A percentile compares a stretch with the other conserved stretches of the same genome.
Conservation (phyloP, 306 rosid species). For the Acacia melanoxylon region DNA sequence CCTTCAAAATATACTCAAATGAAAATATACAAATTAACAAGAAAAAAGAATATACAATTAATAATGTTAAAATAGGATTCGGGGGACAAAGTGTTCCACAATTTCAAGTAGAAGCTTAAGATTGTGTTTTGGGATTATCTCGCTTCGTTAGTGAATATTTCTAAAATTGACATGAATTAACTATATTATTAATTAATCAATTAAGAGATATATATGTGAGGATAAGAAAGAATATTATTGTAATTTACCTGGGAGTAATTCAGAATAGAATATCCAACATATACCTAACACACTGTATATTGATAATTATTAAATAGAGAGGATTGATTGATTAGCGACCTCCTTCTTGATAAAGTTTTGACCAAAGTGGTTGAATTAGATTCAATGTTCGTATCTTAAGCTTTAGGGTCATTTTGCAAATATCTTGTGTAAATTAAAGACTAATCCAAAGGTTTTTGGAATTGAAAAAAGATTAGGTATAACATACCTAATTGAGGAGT, state of each 20-base stretch:
- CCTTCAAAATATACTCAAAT: neutral
- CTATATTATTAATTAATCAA: neutral
- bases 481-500: too few species aligned
- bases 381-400: neutral
- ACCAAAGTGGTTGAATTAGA: neutral
- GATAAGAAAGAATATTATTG: slow-evolving; percentile 6
- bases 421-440: neutral
- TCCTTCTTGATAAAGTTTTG: neutral
- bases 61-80: neutral
- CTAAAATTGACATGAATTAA: neutral
- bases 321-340: neutral
- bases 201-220: neutral
- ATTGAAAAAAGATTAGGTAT: neutral
- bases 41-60: neutral
- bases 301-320: neutral
- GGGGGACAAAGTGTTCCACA: slow-evolving; percentile 7
- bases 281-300: neutral
- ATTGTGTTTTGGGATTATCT: slow-evolving; percentile 13
- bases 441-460: neutral
- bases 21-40: neutral
- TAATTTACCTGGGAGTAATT: too few species aligned
- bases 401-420: slow-evolving; percentile 20
- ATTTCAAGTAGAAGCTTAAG: neutral
- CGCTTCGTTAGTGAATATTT: neutral
- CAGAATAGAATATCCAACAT: neutral